phyloP scores from a whole-genome alignment of 768 basidiomycete genomes.

The Amanita muscaria region DNA sequence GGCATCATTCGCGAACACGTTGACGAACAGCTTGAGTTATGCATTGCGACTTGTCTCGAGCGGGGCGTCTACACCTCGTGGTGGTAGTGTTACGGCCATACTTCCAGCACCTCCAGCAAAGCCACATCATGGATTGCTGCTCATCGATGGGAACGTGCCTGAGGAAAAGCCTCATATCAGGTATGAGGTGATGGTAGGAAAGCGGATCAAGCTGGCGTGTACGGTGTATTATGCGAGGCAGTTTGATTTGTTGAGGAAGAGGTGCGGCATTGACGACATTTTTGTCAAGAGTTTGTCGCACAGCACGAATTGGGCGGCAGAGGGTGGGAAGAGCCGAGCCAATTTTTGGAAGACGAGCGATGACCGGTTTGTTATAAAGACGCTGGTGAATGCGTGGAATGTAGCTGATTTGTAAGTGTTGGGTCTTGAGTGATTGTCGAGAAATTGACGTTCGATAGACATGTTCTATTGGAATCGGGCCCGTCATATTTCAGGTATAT shows the following conservation, averaged over 20 bases:
- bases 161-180: constrained; percentile 78
- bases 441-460: constrained; percentile 30
- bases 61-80: constrained; percentile 22
- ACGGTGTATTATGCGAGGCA: constrained; percentile 79
- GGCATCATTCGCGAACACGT: constrained; percentile 35
- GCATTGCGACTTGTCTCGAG: constrained; percentile 55
- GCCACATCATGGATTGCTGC: constrained; percentile 43
- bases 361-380: constrained; percentile 76
- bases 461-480: constrained; percentile 68
- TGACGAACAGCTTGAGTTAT: constrained; percentile 44
- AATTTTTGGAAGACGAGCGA: constrained; percentile 81
- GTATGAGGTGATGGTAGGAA: constrained; percentile 73
- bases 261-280: constrained; percentile 57
- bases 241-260: constrained; percentile 56
- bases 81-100: constrained; percentile 25
- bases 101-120: constrained; percentile 28
- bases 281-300: constrained; percentile 53
- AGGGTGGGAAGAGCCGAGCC: constrained; percentile 73
- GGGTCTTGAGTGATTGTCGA: constrained; percentile 2
- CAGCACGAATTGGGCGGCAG: constrained; percentile 62
- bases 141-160: constrained; percentile 32
- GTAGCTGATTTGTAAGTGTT: constrained; percentile 68
- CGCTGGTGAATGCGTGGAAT: constrained; percentile 80
- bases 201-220: constrained; percentile 67
- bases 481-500: constrained; percentile 78